Base-by-base conservation (phyloP, 2,329 filamentous ascomycete genomes). In the Leptoxyphium fumago region DNA sequence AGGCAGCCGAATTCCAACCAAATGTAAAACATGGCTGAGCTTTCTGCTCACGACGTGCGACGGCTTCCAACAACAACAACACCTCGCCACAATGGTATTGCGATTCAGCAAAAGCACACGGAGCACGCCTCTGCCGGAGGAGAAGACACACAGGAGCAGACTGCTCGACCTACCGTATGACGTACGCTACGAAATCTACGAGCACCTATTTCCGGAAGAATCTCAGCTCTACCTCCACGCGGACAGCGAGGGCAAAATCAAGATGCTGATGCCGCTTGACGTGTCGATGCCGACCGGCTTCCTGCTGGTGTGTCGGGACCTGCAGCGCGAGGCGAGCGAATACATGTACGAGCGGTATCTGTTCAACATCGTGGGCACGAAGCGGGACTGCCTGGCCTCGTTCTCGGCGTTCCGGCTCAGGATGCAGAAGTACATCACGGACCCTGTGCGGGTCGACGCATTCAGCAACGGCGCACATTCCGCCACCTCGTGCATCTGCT, bases 381-480 rank as follows among this genome's bases (percentile, higher is more conserved):
- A 58, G 40, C 29, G 43, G n/a, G 48, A 58, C 18, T 57, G 54
- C 39, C 42, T 60, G 6, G 44, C 41, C 2, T 38, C 41, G 1
- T 60, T 58, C 44, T 41, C 44, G 36, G 15, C 38, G 1, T 51
- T 59, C 42, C 29, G 52, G 13, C 17, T 38, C 2, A 50, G 49
- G 2, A 30, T 56, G 29, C n/a, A 46, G 38, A 49, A 43, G 38
- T 49, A 58, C 44, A 53, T 55, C 2, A 41, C 47, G 8, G 29
- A 46, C 5, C 45, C 50, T 11, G 50, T 58, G 6, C 46, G 50
- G 13, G 45, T 59, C n/a, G 48, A 57, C 38, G 50, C 53, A 1
- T 56, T 60, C 45, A 55, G 48, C 44, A 60, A 60, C 45, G 57
- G 57, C 9, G 30, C 43, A 13, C 56, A 58, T 38, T 57, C 56